Evolutionary conservation across 208 protist genomes (phyloP).

Genomic region (Plasmodiophora brassicae): DNA sequence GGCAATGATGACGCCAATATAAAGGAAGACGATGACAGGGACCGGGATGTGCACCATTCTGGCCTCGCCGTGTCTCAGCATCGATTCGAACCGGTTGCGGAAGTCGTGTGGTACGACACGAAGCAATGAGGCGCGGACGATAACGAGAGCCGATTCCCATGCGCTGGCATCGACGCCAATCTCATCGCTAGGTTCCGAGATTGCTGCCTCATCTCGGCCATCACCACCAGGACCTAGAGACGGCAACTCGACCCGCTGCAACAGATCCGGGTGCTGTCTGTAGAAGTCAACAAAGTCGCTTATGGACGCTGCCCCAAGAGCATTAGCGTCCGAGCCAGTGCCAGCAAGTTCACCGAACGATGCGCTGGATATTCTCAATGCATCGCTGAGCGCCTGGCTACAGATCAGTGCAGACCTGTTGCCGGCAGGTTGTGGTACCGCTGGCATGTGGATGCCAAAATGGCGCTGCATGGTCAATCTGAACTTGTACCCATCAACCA

Average conservation of each 20-base stretch:
- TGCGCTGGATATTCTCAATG: neutral
- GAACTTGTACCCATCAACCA: neutral
- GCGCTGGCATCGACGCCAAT: neutral
- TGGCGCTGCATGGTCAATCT: slow-evolving; percentile 11
- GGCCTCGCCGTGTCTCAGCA: neutral
- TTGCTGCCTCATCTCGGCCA: neutral
- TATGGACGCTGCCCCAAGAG: neutral
- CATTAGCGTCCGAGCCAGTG: neutral
- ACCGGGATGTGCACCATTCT: neutral
- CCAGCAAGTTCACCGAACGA: neutral
- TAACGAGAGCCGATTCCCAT: neutral
- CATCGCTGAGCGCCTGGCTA: neutral
- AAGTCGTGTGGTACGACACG: neutral
- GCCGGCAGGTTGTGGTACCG: neutral
- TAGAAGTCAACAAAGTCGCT: neutral
- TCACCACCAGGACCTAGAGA: neutral
- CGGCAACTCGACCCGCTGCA: neutral
- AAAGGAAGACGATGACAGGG: neutral
- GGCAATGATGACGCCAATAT: neutral
- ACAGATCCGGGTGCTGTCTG: neutral
- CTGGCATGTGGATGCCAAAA: neutral
- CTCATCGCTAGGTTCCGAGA: neutral
- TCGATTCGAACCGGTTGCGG: neutral
- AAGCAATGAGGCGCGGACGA: neutral
- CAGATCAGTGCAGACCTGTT: neutral